Percentiles rank a stretch among this genome's conserved stretches.
phyloP scores from a whole-genome alignment of 495 filamentous ascomycete species.

The Neurospora africana region DNA sequence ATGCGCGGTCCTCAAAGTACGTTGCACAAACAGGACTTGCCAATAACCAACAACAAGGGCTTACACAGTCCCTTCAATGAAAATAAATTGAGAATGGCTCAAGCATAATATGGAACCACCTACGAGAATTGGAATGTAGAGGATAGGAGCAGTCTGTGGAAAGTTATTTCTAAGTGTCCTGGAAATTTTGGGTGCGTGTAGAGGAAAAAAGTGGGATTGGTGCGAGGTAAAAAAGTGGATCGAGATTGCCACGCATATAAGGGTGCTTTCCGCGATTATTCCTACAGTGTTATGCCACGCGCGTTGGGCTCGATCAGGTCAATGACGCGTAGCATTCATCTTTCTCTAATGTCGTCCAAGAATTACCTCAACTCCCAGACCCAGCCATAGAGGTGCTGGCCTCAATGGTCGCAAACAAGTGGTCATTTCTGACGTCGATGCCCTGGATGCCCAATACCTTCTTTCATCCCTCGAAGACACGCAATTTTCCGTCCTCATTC shows the following conservation, averaged over 20 bases:
- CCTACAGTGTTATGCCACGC: background rate
- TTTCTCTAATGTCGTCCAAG: background rate
- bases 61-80: fast-evolving
- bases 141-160: background rate
- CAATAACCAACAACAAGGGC: fast-evolving
- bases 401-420: no score
- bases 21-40: background rate
- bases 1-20: no score
- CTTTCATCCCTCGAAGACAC: no score
- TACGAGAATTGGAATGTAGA: no score
- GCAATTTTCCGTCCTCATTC: no score
- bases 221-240: background rate
- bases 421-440: no score
- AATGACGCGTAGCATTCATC: background rate
- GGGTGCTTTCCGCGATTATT: background rate
- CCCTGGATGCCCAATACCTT: no score
- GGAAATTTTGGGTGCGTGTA: background rate
- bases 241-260: background rate
- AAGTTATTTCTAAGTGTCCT: background rate
- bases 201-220: background rate
- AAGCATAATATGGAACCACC: fast-evolving
- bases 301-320: background rate
- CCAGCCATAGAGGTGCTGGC: no score
- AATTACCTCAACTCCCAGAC: no score
- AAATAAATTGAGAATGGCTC: fast-evolving